Evolutionary conservation across 1,284 basidiomycete genomes (phyloP), one percentile per base, ranked within the genome.

Genomic region (Fistulina hepatica): DNA sequence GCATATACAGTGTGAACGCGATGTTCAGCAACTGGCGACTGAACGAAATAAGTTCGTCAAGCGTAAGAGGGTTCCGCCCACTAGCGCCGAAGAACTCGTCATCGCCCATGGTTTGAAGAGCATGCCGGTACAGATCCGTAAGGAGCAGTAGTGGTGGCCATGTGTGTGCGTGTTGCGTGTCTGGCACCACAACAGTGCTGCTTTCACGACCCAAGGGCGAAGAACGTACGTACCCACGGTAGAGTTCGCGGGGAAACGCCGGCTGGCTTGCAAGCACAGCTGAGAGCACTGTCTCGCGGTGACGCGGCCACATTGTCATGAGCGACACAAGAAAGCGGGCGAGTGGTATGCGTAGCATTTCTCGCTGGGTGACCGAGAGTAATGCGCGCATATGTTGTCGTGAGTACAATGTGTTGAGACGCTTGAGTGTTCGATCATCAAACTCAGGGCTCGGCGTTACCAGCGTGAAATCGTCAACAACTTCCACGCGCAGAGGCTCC

Each of bases 31-130:
- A 57, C 44, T 83, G 68, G 8, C 72, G 69, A 16, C 76, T 81
- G 44, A 86, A 76, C 15, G 61, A 64, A 43, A 60, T 66, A 40
- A 97, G 69, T 52, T 98, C 94, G 50, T 95, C 91, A 6, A 93
- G 57, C 0, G 71, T 70, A 3, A 98, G 68, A 1, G 89, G 83
- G 49, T 92, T 92, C 13, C 75, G 61, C 1, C 26, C 42, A n/a
- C 65, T 54, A 1, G 56, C 48, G 0, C 76, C 72, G 54, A 93
- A 93, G 61, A 98, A 97, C 57, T 98, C 94, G 56, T 97, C 94
- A 49, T 98, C 95, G 2, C 89, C 89, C 65, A 98, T 85, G 1
- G 92, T 90, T 26, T 92, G 67, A 13, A 98, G 72, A 9, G 81
- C 76, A 45, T 94, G 83, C 2, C 77, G 75, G 56, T 97, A 94